Base-by-base conservation (phyloP, 1,139 yeast genomes). In the Candida sanyaensis region DNA sequence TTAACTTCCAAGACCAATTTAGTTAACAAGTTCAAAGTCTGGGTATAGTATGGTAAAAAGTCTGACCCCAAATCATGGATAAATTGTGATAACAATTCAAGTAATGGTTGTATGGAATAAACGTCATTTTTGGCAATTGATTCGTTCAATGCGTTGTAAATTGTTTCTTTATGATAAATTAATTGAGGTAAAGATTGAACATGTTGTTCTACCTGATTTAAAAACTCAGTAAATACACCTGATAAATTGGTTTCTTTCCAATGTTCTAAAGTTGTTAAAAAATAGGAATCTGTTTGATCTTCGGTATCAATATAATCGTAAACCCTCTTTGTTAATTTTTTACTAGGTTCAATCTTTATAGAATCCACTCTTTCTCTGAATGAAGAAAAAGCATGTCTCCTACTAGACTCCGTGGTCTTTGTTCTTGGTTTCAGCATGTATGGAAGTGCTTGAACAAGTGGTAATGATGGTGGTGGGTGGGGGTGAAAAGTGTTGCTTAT, bases 61-160 rank as follows among this genome's bases (percentile, higher is more conserved):
- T 93, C 99, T 1, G 93, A 86, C 5, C 98, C 98, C 54, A 93
- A 71, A 70, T 93, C 99, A 59, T 90, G 97, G 41, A 92, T 85
- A 58, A 95, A 87, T 62, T 91, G 96, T 0, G 96, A 80, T 38
- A 90, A 65, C 42, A 91, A 71, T 61, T 93, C 99, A 41, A 91
- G 66, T 37, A 90, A 64, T 5, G 98, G 93, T 63, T 92, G 96
- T 43, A 88, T 69, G 1, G 97, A 84, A 50, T 86, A 72, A 29
- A 78, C 75, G 62, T 92, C 96, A 54, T 83, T 81, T 39, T 69
- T 66, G 26, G 65, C 60, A 29, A 87, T 78, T 51, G 83, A 80
- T 8, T 61, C 58, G 37, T 72, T 69, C 37, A 93, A 69, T 4
- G 78, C 61, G 2, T 77, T 75, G 41, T 83, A 88, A 37, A 93